Evolutionary conservation across 139 green algal genomes (phyloP).

Genomic region (Mesotaenium endlicherianum): DNA sequence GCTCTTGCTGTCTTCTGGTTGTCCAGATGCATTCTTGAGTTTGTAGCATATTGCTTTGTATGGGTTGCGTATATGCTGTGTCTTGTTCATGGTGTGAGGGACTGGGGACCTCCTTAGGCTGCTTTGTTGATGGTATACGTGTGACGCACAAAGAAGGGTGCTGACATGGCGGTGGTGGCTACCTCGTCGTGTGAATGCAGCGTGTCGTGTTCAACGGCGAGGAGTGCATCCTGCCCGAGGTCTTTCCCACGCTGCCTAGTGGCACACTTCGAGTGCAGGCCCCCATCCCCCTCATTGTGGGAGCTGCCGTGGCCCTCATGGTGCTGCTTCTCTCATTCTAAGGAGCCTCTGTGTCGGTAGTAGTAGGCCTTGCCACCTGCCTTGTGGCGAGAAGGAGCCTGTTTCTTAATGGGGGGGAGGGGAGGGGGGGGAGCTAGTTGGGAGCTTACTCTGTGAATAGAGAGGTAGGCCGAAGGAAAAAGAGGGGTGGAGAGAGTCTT

Average conservation of each 20-base stretch:
- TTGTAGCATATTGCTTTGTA: neutral
- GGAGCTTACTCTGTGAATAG: too few relatives aligned
- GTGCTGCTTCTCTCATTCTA: neutral
- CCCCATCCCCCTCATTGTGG: neutral
- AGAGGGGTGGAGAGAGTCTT: too few relatives aligned
- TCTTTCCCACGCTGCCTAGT: constrained; percentile 24
- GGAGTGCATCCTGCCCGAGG: constrained; percentile 33
- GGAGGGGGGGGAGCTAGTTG: too few relatives aligned
- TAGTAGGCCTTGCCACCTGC: too few relatives aligned
- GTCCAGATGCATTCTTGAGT: neutral
- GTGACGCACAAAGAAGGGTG: too few relatives aligned
- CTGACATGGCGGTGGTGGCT: neutral
- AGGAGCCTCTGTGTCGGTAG: too few relatives aligned
- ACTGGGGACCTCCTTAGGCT: neutral
- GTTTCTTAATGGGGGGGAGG: too few relatives aligned
- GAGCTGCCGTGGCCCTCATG: neutral
- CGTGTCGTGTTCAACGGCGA: constrained; percentile 39
- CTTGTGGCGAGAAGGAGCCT: too few relatives aligned
- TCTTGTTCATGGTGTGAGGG: neutral
- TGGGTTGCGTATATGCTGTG: neutral
- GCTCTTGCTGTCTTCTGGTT: neutral
- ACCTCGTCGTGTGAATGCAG: neutral
- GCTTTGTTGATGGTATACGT: too few relatives aligned
- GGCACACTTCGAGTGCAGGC: neutral
- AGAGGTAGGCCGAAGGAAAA: too few relatives aligned